phyloP scores from a whole-genome alignment of 495 filamentous ascomycete genomes.

The Penicillium coprophilum region DNA sequence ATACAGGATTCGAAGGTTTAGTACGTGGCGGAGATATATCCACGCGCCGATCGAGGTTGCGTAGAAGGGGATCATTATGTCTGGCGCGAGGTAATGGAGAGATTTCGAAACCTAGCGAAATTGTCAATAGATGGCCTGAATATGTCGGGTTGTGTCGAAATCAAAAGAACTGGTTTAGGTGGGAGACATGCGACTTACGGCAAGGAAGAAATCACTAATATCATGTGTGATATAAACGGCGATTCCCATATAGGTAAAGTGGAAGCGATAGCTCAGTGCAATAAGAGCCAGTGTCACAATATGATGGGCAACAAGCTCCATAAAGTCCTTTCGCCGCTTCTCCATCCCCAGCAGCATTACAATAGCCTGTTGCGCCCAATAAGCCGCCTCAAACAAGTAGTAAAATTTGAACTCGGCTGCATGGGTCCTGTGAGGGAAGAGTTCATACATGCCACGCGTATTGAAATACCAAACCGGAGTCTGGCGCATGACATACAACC shows the following conservation, averaged over 20 bases:
- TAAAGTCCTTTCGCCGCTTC: slow-evolving; percentile 86
- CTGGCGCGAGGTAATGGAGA: slow-evolving; percentile 78
- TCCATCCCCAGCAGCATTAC: slow-evolving; percentile 80
- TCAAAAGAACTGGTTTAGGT: not conserved
- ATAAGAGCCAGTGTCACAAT: slow-evolving; percentile 81
- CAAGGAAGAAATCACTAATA: slow-evolving; percentile 89
- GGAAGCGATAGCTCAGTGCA: slow-evolving; percentile 80
- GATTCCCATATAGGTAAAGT: slow-evolving; percentile 90
- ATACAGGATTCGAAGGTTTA: slow-evolving; percentile 77
- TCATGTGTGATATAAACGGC: slow-evolving; percentile 92
- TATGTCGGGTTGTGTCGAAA: not conserved
- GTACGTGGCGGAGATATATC: slow-evolving; percentile 85
- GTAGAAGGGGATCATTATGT: slow-evolving; percentile 72
- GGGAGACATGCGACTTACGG: slow-evolving; percentile 54
- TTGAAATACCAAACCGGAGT: slow-evolving; percentile 93
- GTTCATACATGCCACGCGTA: slow-evolving; percentile 76
- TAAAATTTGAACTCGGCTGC: slow-evolving; percentile 82
- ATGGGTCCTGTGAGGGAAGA: slow-evolving; percentile 76
- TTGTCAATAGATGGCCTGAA: not conserved
- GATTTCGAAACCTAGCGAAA: slow-evolving; percentile 70
- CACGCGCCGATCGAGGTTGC: slow-evolving; percentile 71
- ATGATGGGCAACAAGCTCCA: slow-evolving; percentile 84
- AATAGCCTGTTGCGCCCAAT: slow-evolving; percentile 88
- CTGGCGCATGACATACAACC: slow-evolving; percentile 80
- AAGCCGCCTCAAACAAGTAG: slow-evolving; percentile 85